phyloP scores from a whole-genome alignment of 257 asterid genomes.

The Primulina huaijiensis region DNA sequence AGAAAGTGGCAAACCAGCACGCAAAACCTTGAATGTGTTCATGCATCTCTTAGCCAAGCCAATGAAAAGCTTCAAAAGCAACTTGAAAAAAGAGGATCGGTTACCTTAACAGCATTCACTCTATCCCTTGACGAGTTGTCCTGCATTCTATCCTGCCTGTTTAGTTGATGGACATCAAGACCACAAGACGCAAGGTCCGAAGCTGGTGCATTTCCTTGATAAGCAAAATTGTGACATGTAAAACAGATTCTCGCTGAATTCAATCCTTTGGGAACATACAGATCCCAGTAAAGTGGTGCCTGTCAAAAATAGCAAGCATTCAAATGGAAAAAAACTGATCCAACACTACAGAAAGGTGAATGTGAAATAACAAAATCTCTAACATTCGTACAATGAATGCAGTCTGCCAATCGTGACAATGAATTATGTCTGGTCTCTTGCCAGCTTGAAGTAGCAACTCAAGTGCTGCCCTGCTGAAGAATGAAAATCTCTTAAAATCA shows the following conservation, averaged over 20 bases:
- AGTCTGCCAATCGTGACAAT: slow-evolving; percentile 99
- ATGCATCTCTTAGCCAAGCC: slow-evolving; percentile 12
- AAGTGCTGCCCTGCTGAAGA: slow-evolving; percentile 99
- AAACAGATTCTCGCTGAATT: slow-evolving; percentile 93
- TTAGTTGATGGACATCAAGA: slow-evolving; percentile 77
- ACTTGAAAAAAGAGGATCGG: background rate
- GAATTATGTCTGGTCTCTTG: slow-evolving; percentile 86
- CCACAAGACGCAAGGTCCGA: slow-evolving; percentile 90
- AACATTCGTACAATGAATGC: slow-evolving; percentile 70
- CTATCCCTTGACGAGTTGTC: slow-evolving; percentile 72
- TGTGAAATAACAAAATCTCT: slow-evolving; percentile 3
- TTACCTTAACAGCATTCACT: slow-evolving; percentile 89
- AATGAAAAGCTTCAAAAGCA: slow-evolving; percentile 1
- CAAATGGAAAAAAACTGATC: slow-evolving; percentile 10
- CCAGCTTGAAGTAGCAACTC: slow-evolving; percentile 87
- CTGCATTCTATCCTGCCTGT: slow-evolving; percentile 97
- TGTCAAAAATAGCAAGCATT: slow-evolving; percentile 32
- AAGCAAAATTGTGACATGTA: slow-evolving; percentile 99
- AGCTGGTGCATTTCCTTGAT: slow-evolving; percentile 89
- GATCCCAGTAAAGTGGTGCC: slow-evolving; percentile 99
- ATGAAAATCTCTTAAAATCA: slow-evolving; percentile 95
- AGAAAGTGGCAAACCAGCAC: slow-evolving; percentile 12
- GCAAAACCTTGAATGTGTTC: slow-evolving; percentile 9
- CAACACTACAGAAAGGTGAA: slow-evolving; percentile 19
- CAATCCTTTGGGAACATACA: slow-evolving; percentile 79